A percentile compares a stretch with the other conserved stretches of the same genome.
Evolutionary conservation across 192 early-diverging fungal genomes (phyloP).

Genomic region (Coemansia sp.): DNA sequence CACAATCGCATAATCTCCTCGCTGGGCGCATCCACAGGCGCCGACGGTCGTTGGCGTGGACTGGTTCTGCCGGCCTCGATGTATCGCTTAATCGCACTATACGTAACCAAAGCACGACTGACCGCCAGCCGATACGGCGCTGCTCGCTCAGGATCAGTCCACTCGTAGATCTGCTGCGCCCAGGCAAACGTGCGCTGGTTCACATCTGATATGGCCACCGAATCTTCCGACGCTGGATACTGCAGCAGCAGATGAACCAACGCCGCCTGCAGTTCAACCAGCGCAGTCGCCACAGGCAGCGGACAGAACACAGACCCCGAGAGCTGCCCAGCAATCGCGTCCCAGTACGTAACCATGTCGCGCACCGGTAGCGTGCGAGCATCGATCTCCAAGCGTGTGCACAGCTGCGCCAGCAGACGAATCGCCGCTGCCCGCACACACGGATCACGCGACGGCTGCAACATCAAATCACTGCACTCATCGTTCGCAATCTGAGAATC

Average conservation of each 20-base stretch:
- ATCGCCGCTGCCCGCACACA: constrained; percentile 27
- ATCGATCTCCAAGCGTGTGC: constrained; percentile 37
- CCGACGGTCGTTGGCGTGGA: background rate
- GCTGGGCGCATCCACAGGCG: constrained; percentile 21
- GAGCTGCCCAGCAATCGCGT: constrained; percentile 25
- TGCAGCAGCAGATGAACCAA: constrained; percentile 36
- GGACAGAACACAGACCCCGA: constrained; percentile 14
- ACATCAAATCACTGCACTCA: background rate
- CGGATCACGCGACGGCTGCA: constrained; percentile 21
- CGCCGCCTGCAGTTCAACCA: constrained; percentile 38
- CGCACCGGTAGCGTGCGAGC: constrained; percentile 21
- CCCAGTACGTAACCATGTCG: constrained; percentile 36
- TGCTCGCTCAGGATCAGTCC: constrained; percentile 47
- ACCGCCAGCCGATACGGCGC: constrained; percentile 43
- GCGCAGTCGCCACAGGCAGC: constrained; percentile 37
- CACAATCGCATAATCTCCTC: constrained; percentile 57
- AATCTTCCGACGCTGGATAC: background rate
- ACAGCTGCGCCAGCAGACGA: constrained; percentile 37
- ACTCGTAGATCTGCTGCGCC: constrained; percentile 47
- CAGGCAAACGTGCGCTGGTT: constrained; percentile 28
- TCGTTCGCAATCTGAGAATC: background rate
- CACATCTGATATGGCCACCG: constrained; percentile 3
- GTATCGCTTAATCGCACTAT: constrained; percentile 42
- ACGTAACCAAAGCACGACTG: constrained; percentile 39
- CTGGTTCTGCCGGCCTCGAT: constrained; percentile 7